phyloP scores from a whole-genome alignment of 176 grass and related monocot genomes.

The Saccharum spontaneum region DNA sequence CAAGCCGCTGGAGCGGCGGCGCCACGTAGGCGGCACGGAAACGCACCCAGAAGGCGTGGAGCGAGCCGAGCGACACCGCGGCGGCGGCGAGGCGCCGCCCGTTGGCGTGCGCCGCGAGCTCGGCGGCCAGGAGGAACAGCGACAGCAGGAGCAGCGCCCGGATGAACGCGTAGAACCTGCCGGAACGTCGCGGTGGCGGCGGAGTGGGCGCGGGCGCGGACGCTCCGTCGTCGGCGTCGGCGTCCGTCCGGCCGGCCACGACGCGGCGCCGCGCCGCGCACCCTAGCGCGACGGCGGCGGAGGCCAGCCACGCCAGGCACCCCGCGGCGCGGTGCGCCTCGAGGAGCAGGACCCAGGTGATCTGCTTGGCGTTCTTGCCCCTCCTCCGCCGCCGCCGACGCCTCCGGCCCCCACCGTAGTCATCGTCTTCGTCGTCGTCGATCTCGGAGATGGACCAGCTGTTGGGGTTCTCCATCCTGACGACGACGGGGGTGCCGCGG shows the following conservation, averaged over 20 bases:
- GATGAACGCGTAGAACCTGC: conserved; percentile 59
- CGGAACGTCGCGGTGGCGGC: conserved; percentile 11
- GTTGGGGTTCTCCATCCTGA: conserved; percentile 88
- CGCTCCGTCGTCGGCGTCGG: background rate
- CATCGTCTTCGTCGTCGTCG: conserved; percentile 8
- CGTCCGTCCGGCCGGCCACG: conserved; percentile 51
- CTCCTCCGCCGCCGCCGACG: background rate
- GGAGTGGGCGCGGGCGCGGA: background rate
- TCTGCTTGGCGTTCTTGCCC: conserved; percentile 77
- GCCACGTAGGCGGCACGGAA: conserved; percentile 74
- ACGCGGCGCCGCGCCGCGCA: conserved; percentile 56
- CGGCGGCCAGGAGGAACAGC: conserved; percentile 53
- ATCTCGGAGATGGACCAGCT: conserved; percentile 84
- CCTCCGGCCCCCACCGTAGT: background rate
- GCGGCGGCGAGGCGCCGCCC: background rate
- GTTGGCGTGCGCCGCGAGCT: conserved; percentile 60
- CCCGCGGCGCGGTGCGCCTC: conserved; percentile 87
- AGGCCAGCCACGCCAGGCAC: conserved; percentile 66
- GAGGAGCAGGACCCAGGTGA: conserved; percentile 91
- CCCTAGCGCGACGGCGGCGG: conserved; percentile 54
- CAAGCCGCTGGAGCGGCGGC: conserved; percentile 69
- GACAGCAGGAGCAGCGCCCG: conserved; percentile 55
- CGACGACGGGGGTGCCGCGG: conserved; percentile 79
- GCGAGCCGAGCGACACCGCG: conserved; percentile 7
- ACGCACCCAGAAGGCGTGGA: conserved; percentile 61